Evolutionary conservation across 2,329 filamentous ascomycete genomes (phyloP).

Genomic region (Sarocladium strictum): DNA sequence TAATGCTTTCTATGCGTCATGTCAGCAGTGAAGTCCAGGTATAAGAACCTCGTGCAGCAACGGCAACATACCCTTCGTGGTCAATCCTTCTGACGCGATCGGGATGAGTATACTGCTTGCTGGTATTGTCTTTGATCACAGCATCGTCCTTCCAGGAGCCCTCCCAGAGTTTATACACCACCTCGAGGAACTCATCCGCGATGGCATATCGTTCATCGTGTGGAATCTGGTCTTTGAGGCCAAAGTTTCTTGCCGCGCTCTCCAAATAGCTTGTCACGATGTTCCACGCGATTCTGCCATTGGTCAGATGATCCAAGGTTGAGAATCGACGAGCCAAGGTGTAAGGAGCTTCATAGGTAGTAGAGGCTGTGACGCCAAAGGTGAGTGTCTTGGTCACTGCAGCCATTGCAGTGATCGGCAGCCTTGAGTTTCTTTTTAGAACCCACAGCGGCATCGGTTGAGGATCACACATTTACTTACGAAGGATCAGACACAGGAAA

Average conservation of each 20-base stretch:
- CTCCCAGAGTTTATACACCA: conserved; percentile 44
- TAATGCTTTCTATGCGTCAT: conserved; percentile 12
- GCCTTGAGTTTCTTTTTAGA: not conserved
- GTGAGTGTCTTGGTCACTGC: conserved; percentile 36
- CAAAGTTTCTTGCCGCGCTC: conserved; percentile 40
- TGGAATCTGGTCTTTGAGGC: conserved; percentile 34
- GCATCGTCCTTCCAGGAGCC: conserved; percentile 40
- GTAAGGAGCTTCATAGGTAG: conserved; percentile 29
- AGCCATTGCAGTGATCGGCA: conserved; percentile 37
- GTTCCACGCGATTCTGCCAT: conserved; percentile 38
- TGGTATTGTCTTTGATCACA: conserved; percentile 18
- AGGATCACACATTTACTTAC: too few relatives aligned
- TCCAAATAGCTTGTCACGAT: conserved; percentile 44
- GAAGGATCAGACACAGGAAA: conserved; percentile 37
- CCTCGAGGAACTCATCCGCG: conserved; percentile 41
- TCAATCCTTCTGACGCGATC: conserved; percentile 28
- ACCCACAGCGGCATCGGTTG: not conserved
- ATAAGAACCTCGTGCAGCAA: not conserved
- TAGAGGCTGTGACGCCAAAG: conserved; percentile 29
- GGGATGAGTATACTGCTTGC: conserved; percentile 25
- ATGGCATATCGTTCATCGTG: conserved; percentile 43
- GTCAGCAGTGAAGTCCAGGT: not conserved
- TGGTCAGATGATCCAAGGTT: conserved; percentile 28
- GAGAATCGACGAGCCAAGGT: conserved; percentile 26
- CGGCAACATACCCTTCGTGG: conserved; percentile 19